Conservation (phyloP, 2,329 filamentous ascomycete species). For the Epichloe brachyelytri region DNA sequence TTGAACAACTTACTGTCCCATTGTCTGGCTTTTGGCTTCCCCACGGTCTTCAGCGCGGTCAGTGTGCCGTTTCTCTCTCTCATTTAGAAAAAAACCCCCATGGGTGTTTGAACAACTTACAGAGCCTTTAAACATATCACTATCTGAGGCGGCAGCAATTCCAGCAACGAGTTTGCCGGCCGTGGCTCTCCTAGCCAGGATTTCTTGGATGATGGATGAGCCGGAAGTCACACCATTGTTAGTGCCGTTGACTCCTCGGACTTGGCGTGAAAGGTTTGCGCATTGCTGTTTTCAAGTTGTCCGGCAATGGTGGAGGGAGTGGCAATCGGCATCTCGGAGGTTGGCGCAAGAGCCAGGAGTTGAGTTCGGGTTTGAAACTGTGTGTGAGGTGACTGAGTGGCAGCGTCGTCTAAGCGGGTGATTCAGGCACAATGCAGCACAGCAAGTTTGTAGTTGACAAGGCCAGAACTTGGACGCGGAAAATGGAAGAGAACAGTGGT, state of each 20-base stretch:
- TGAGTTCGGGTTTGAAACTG: neutral
- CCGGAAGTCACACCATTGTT: neutral
- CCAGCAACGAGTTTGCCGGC: slow-evolving; percentile 61
- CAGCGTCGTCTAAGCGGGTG: neutral
- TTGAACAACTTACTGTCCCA: slow-evolving; percentile 61
- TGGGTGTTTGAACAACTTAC: slow-evolving; percentile 27
- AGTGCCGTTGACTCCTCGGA: slow-evolving; percentile 10
- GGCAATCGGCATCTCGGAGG: slow-evolving; percentile 4
- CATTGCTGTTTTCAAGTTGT: slow-evolving; percentile 3
- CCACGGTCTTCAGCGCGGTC: slow-evolving; percentile 16
- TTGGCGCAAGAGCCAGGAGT: neutral
- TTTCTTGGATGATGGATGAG: slow-evolving; percentile 17
- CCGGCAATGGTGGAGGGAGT: slow-evolving; percentile 1
- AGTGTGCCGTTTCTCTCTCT: neutral
- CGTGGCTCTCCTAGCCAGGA: slow-evolving; percentile 41
- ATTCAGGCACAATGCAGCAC: too few species aligned
- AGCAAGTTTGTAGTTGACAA: too few species aligned
- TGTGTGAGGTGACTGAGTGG: neutral
- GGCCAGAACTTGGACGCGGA: too few species aligned
- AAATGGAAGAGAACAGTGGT: neutral
- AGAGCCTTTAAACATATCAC: slow-evolving; percentile 71
- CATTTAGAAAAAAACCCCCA: too few species aligned
- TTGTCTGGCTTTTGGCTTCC: slow-evolving; percentile 64
- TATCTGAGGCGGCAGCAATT: slow-evolving; percentile 63
- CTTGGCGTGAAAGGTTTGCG: slow-evolving; percentile 2